Evolutionary conservation across 768 basidiomycete genomes (phyloP), one percentile per base, ranked within the genome.

Genomic region (Inosperma sp.): DNA sequence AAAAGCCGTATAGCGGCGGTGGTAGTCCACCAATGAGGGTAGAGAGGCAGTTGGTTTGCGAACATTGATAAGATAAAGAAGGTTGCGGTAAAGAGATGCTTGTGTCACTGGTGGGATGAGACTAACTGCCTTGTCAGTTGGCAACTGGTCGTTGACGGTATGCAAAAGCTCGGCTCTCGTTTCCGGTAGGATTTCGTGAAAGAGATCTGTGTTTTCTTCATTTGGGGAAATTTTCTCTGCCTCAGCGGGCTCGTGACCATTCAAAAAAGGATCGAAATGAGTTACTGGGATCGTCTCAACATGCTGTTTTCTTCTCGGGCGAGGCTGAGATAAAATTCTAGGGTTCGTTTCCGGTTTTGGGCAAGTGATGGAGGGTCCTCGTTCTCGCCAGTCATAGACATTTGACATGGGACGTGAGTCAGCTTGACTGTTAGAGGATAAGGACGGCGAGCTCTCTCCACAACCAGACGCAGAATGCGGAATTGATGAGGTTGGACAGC

Each of bases 21-120:
- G 79, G 57, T 78, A 81, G 47, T 76, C 71, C n/a, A 81, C 45
- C n/a, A 82, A 56, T 7, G 59, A 62, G 3, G 71, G 63, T 33
- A 75, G 63, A 36, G 61, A 58, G 14, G 68, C 64, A 12, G 55
- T 36, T 22, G 65, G 69, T 23, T 60, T 62, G 7, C 58, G 63
- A n/a, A 58, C 55, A 19, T 62, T 65, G 29, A 72, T 48, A 30
- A 75, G 65, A 54, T 63, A 65, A 23, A 77, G 56, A 40, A 81
- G 65, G 55, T 75, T 77, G 27, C 61, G 65, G 54, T 74, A 73
- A 0, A 83, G 62, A 0, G 67, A 25, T 65, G 68, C 31, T 55
- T 65, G 39, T 72, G 70, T 33, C 56, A 47, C 10, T 60, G 71
- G 54, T 66, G 53, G 7, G 36, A 49, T 58, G 36, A 61, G 56